Conservation (phyloP, 257 asterid species). For the Ophiorrhiza pumila region DNA sequence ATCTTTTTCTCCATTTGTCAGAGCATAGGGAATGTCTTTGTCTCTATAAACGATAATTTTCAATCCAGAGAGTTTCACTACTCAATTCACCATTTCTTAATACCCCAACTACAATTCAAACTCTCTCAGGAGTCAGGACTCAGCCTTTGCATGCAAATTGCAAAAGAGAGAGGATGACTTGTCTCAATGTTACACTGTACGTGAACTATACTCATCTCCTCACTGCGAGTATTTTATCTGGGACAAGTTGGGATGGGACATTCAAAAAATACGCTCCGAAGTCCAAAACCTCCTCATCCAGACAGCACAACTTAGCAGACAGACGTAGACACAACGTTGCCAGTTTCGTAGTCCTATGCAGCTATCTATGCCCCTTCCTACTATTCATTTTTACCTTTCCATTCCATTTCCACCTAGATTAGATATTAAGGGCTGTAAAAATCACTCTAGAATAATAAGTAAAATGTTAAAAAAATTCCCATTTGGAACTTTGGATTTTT, state of each 20-base stretch:
- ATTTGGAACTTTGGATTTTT: too few species aligned
- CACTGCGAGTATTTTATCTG: not conserved
- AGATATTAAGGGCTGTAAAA: too few species aligned
- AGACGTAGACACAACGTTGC: constrained; percentile 59
- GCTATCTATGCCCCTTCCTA: too few species aligned
- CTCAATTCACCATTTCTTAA: too few species aligned
- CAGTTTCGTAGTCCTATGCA: not conserved
- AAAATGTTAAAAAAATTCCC: too few species aligned
- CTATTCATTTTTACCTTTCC: too few species aligned
- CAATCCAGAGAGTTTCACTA: not conserved
- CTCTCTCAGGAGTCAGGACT: too few species aligned
- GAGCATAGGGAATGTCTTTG: constrained; percentile 8
- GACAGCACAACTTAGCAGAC: constrained; percentile 46
- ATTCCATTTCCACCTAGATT: too few species aligned
- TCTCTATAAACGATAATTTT: not conserved
- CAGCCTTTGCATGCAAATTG: too few species aligned
- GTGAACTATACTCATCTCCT: not conserved
- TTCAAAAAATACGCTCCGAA: constrained; percentile 34
- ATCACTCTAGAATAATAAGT: too few species aligned
- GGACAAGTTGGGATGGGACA: not conserved
- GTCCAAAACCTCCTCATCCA: constrained; percentile 26
- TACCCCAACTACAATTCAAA: too few species aligned
- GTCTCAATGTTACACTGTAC: not conserved
- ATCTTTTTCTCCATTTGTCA: not conserved
- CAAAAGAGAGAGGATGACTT: not conserved